These are phyloP conservation scores for Phytophthora multivora DNA, from an alignment of 352 stramenopile species.

Conservation along the genomic window DNA sequence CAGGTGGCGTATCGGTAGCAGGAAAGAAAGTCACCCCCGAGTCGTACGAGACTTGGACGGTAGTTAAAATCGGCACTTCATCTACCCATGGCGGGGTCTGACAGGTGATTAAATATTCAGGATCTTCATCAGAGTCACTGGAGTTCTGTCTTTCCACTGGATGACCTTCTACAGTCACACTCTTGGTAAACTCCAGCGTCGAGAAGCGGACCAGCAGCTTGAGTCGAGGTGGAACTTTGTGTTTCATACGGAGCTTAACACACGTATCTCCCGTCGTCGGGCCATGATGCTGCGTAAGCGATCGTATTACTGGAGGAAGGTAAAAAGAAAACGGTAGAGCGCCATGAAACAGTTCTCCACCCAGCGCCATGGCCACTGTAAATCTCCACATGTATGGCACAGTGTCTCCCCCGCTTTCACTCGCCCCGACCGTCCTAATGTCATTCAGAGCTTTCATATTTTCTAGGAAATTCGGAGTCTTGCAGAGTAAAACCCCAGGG, in stretches of 20 bases:
- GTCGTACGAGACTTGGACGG: constrained; percentile 77
- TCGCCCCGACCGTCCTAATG: constrained; percentile 7
- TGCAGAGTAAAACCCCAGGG: constrained; percentile 40
- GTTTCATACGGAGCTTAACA: constrained; percentile 71
- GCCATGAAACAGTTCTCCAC: constrained; percentile 50
- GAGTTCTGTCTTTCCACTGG: not conserved
- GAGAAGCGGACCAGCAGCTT: constrained; percentile 63
- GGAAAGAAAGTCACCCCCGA: constrained; percentile 44
- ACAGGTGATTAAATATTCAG: constrained; percentile 52
- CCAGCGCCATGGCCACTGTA: constrained; percentile 45
- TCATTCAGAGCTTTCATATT: constrained; percentile 45
- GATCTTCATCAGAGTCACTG: constrained; percentile 24
- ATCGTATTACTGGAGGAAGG: constrained; percentile 61
- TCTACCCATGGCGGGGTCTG: constrained; percentile 51
- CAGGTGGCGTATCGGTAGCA: constrained; percentile 8
- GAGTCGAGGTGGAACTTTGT: constrained; percentile 56
- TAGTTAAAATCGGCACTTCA: constrained; percentile 57
- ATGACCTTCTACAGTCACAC: constrained; percentile 19
- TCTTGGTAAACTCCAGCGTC: constrained; percentile 33
- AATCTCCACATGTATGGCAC: constrained; percentile 37
- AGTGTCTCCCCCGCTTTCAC: constrained; percentile 4
- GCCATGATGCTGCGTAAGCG: constrained; percentile 71
- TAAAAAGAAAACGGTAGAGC: constrained; percentile 56
- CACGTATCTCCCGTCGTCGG: constrained; percentile 60
- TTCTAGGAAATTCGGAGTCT: constrained; percentile 59